Base-by-base conservation (phyloP, 2,329 filamentous ascomycete species). In the Calonectria pseudoturangicola region DNA sequence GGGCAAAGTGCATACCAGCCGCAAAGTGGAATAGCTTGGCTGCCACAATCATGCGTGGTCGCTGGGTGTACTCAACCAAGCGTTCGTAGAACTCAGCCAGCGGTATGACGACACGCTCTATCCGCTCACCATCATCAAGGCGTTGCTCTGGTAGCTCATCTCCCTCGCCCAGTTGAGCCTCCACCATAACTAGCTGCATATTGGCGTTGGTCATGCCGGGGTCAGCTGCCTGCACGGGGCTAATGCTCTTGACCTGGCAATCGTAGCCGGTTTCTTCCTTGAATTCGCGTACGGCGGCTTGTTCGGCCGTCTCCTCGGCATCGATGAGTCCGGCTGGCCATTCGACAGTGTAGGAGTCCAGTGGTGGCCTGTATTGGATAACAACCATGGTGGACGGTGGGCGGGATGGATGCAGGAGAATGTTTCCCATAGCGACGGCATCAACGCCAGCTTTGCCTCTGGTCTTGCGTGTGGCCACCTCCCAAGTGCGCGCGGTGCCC, bases 1-100 rank as follows among this genome's bases (percentile, higher is more conserved):
- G 71, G 0, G 78, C 78, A 73, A 80, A 80, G 62, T 80, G 76
- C 78, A 80, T 80, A 12, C 78, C 78, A 33, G 78, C 78, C 10
- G 78, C 78, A 72, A 80, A 80, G 51, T 80, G 78, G 28, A 80
- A 80, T 16, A 80, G 72, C 63, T 80, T 80, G 41, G 78, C 78
- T 10, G 78, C 78, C 3, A 80, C 75, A 18, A 80, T 66, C 28
- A 76, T 78, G 2, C 78, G 71, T 25, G 77, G 74, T 27, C 74
- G 68, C 65, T 80, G 80, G 0, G 78, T 78, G 48, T 80, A 80
- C 66, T 79, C 75, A 1, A 80, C 76, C 10, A 80, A 54, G 3
- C 76, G 76, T 1, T 79, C 75, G 36, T 80, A 80, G 4, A 80
- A 45, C 56, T 80, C 77, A 1, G 74, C 43, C 18, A 80, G 47